A percentile compares a stretch with the other conserved stretches of the same genome.
Conservation (phyloP, 2,329 filamentous ascomycete genomes). For the Xylariaceae sp. region DNA sequence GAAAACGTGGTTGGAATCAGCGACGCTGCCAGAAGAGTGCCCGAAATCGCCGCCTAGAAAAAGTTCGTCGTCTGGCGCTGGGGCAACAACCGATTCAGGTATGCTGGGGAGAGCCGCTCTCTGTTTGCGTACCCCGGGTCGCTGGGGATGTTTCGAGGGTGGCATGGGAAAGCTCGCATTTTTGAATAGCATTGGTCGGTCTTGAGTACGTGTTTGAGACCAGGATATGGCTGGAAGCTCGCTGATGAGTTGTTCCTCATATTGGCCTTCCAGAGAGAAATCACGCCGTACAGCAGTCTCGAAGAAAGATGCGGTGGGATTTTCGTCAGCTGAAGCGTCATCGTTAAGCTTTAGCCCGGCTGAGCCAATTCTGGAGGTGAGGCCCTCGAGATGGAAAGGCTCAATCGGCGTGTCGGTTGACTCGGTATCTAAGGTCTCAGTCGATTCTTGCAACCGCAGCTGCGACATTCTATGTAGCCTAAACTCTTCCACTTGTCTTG, state of each 20-base stretch:
- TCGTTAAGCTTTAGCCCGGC: slow-evolving; percentile 39
- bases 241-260: slow-evolving; percentile 13
- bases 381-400: slow-evolving; percentile 53
- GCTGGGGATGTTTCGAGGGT: slow-evolving; percentile 36
- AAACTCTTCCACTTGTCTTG: slow-evolving; percentile 52
- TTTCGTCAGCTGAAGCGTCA: slow-evolving; percentile 35
- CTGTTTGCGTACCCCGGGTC: slow-evolving; percentile 28
- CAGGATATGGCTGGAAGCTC: slow-evolving; percentile 6
- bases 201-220: slow-evolving; percentile 10
- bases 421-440: slow-evolving; percentile 38
- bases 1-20: slow-evolving; percentile 51
- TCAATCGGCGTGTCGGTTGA: slow-evolving; percentile 48
- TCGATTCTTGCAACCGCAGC: slow-evolving; percentile 34
- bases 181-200: slow-evolving; percentile 22
- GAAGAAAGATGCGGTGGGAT: slow-evolving; percentile 29
- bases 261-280: slow-evolving; percentile 27
- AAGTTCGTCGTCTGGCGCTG: slow-evolving; percentile 22
- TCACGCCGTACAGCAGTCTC: slow-evolving; percentile 28
- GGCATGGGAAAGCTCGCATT: slow-evolving; percentile 35
- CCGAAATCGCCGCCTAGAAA: slow-evolving; percentile 17
- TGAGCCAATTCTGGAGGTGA: slow-evolving; percentile 47
- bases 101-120: slow-evolving; percentile 34
- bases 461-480: slow-evolving; percentile 44
- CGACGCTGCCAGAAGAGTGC: slow-evolving; percentile 23
- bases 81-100: slow-evolving; percentile 27